These are phyloP conservation scores for Ogataea hybrid DNA, from an alignment of 1,139 yeast species.

Conservation along the genomic window DNA sequence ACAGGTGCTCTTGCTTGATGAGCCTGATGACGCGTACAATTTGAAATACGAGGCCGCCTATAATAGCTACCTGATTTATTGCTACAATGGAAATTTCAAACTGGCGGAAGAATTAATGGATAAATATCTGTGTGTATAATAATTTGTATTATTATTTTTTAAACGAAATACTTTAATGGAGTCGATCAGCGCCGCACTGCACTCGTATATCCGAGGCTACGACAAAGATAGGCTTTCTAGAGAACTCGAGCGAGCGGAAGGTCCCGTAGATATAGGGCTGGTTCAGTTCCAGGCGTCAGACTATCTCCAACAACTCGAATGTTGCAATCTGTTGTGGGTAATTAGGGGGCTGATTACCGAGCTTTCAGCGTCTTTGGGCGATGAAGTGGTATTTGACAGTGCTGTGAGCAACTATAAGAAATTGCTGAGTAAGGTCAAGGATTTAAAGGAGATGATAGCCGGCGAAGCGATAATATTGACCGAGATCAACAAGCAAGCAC, in stretches of 20 bases:
- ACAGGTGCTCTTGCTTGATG: conserved; percentile 47
- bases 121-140: conserved; percentile 38
- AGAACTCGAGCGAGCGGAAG: conserved; percentile 9
- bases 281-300: conserved; percentile 15
- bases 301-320: conserved; percentile 24
- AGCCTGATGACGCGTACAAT: conserved; percentile 42
- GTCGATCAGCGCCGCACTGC: conserved; percentile 2
- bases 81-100: conserved; percentile 66
- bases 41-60: conserved; percentile 81
- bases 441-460: neutral
- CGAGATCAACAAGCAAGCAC: conserved; percentile 70
- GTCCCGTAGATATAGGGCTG: neutral
- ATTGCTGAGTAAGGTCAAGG: conserved; percentile 13
- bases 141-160: neutral
- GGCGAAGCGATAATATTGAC: conserved; percentile 38
- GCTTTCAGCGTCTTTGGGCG: conserved; percentile 13
- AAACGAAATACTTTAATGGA: neutral
- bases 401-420: conserved; percentile 19
- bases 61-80: conserved; percentile 73
- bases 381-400: conserved; percentile 14
- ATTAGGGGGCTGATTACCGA: conserved; percentile 28
- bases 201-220: conserved; percentile 8
- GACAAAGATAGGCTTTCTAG: conserved; percentile 10
- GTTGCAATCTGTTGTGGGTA: conserved; percentile 30
- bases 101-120: conserved; percentile 65